Percentiles rank a stretch among this genome's conserved stretches.
Evolutionary conservation across 2,329 filamentous ascomycete species (phyloP).

Genomic region (Purpureocillium lavendulum): DNA sequence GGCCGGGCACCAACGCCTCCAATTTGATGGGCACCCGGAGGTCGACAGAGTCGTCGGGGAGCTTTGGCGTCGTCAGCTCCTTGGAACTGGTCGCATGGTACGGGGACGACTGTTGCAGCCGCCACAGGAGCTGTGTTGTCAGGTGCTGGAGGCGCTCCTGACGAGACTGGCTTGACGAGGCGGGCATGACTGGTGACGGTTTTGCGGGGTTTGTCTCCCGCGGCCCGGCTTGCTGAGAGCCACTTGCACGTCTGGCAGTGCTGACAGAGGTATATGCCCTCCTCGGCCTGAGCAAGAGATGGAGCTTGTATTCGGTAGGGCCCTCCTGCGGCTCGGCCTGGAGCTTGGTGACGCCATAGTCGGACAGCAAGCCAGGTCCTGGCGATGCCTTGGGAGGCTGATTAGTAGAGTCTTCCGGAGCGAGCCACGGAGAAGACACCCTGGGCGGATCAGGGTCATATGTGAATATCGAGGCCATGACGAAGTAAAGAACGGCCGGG

Average conservation of each 20-base stretch:
- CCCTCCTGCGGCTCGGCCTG: slow-evolving; percentile 90
- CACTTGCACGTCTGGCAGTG: slow-evolving; percentile 31
- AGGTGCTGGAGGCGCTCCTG: slow-evolving; percentile 83
- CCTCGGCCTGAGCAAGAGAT: slow-evolving; percentile 73
- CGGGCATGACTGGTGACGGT: slow-evolving; percentile 20
- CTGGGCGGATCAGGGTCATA: slow-evolving; percentile 82
- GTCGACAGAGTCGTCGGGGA: slow-evolving; percentile 56
- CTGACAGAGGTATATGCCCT: slow-evolving; percentile 65
- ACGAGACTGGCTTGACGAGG: slow-evolving; percentile 56
- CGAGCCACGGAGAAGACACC: slow-evolving; percentile 86
- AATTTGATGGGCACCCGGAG: slow-evolving; percentile 37
- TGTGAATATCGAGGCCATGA: slow-evolving; percentile 92
- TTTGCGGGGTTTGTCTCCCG: slow-evolving; percentile 7
- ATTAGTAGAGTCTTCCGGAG: slow-evolving; percentile 36
- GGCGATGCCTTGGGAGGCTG: slow-evolving; percentile 20
- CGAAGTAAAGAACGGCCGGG: background rate
- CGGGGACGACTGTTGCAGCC: slow-evolving; percentile 87
- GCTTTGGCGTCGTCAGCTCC: slow-evolving; percentile 63
- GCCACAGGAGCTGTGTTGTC: slow-evolving; percentile 91
- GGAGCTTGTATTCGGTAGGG: slow-evolving; percentile 93
- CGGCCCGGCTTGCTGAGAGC: slow-evolving; percentile 3
- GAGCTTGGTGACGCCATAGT: slow-evolving; percentile 65
- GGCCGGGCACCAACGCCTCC: slow-evolving; percentile 59
- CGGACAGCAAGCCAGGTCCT: slow-evolving; percentile 37
- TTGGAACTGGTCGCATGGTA: slow-evolving; percentile 76